Evolutionary conservation across 2,329 filamentous ascomycete genomes (phyloP), one percentile per base, ranked within the genome.

Genomic region (Canariomyces notabilis): DNA sequence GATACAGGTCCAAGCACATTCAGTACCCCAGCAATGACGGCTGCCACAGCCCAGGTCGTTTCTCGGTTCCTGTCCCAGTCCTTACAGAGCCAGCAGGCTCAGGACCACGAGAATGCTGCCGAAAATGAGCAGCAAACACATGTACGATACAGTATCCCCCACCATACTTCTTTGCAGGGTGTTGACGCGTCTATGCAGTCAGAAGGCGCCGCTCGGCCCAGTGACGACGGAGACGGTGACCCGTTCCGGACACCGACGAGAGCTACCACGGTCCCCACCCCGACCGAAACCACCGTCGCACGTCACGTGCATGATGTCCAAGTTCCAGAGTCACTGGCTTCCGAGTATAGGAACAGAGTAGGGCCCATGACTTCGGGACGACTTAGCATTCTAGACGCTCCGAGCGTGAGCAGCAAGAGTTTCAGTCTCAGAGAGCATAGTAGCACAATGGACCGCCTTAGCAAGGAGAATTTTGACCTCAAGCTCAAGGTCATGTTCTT

Each of bases 401-500:
- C 54, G 12, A 57, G 46, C 32, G 54, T 56, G 18, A 74, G 80
- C 35, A 74, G 82, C 16, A 82, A 79, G 59, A 87, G 80, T 57
- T 72, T 98, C 67, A 97, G 93, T 0, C 72, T 98, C 33, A 97
- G 96, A 65, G 93, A 98, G 67, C 93, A 98, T 67, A 95, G 91
- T 62, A 95, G 86, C 67, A 97, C 91, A 12, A 96, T 98, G 54
- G 93, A 98, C 66, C 83, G 90, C 49, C 76, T 97, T 2, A 94
- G 89, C 50, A 98, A 98, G 68, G 93, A 98, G 65, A 98, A 98
- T 55, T 98, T 97, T 63, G 91, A 96, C 63, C 71, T 97, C 45
- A 96, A 97, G 67, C 82, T 97, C 67, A 94, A 95, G 64, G 93
- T 97, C 54, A 94, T 96, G 75, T 98, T 96, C 61, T 77, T 98